Conservation (phyloP, 2,329 filamentous ascomycete species). For the Sclerotinia sclerotiorum region DNA sequence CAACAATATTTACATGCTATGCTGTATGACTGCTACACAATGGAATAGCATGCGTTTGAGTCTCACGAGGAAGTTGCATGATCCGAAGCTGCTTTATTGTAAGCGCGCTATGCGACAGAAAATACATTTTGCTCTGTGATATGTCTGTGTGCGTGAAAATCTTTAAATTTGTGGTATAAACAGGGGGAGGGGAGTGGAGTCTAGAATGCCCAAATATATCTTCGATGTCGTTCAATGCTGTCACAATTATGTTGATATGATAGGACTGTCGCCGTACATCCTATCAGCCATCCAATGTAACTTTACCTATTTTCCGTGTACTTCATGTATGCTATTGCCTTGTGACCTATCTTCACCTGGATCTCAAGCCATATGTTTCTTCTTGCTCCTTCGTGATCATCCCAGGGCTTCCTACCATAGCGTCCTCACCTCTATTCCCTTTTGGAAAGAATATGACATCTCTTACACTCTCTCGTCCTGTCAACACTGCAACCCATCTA, state of each 20-base stretch:
- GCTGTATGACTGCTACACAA: neutral
- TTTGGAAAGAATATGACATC: constrained; percentile 99
- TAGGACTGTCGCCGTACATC: neutral
- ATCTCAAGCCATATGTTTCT: constrained; percentile 27
- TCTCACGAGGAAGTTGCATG: neutral
- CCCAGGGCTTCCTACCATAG: constrained; percentile 76
- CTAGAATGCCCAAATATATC: neutral
- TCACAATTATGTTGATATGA: neutral
- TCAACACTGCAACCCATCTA: constrained; percentile 76
- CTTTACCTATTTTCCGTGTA: neutral
- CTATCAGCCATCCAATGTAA: neutral
- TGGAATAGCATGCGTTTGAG: neutral
- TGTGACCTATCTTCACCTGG: neutral
- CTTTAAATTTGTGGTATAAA: neutral
- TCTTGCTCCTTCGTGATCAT: constrained; percentile 54
- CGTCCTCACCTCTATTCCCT: constrained; percentile 83
- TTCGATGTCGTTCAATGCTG: neutral
- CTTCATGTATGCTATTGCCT: neutral
- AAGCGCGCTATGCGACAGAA: neutral
- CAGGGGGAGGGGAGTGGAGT: neutral
- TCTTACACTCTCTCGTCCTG: constrained; percentile 72
- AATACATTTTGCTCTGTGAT: neutral
- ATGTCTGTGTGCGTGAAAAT: neutral
- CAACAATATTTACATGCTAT: neutral
- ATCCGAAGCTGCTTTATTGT: neutral